Evolutionary conservation across 192 early-diverging fungal genomes (phyloP).

Genomic region (Coemansia sp.): DNA sequence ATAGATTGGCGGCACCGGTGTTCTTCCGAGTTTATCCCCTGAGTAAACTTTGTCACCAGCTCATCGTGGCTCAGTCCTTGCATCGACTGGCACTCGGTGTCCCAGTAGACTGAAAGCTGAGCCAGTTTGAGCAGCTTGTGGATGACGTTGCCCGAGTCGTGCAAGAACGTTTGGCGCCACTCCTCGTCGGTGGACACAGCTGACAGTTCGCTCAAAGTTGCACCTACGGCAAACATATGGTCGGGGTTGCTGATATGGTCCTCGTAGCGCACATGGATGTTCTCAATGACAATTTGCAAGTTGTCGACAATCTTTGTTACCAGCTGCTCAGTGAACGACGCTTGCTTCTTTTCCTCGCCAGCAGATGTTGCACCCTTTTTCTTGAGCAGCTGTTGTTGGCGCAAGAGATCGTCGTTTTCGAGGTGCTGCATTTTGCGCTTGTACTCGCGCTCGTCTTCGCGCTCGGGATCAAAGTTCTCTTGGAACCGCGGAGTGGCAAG

Average conservation of each 20-base stretch:
- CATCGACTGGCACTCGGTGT: slow-evolving; percentile 68
- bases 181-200: slow-evolving; percentile 85
- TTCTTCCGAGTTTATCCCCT: slow-evolving; percentile 7
- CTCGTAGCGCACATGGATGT: slow-evolving; percentile 96
- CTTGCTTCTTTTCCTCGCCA: slow-evolving; percentile 67
- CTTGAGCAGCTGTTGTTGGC: slow-evolving; percentile 30
- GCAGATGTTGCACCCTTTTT: slow-evolving; percentile 9
- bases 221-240: slow-evolving; percentile 82
- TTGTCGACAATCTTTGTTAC: slow-evolving; percentile 95
- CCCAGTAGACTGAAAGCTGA: slow-evolving; percentile 84
- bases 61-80: slow-evolving; percentile 57
- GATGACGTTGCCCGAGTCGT: slow-evolving; percentile 73
- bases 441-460: slow-evolving; percentile 74
- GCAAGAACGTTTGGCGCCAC: slow-evolving; percentile 80
- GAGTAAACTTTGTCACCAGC: slow-evolving; percentile 28
- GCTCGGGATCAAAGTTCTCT: slow-evolving; percentile 79
- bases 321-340: slow-evolving; percentile 86
- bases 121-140: slow-evolving; percentile 81
- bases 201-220: slow-evolving; percentile 87
- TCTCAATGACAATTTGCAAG: slow-evolving; percentile 89
- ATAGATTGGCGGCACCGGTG: slow-evolving; percentile 68
- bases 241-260: slow-evolving; percentile 76
- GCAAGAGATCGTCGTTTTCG: slow-evolving; percentile 53
- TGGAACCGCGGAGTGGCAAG: slow-evolving; percentile 81
- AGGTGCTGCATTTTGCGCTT: slow-evolving; percentile 81